Percentiles rank a stretch among this genome's conserved stretches.
Conservation (phyloP, 805 yeast species). For the Starmera pachycereana region DNA sequence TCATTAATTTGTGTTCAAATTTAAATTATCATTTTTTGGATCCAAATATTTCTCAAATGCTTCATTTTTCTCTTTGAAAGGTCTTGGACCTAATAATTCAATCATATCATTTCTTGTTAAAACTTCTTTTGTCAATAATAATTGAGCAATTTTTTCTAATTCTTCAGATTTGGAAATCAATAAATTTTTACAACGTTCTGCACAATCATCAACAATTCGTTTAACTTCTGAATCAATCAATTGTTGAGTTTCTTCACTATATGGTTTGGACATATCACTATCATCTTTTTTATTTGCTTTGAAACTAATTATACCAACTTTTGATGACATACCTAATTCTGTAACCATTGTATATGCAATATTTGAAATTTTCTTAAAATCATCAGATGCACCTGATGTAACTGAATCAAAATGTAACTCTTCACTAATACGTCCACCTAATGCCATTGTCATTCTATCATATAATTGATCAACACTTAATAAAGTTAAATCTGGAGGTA, state of each 20-base stretch:
- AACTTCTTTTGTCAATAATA: conserved; percentile 77
- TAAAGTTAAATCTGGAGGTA: conserved; percentile 87
- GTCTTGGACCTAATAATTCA: conserved; percentile 78
- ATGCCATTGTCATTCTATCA: conserved; percentile 92
- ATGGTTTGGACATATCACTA: conserved; percentile 70
- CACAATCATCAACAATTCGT: conserved; percentile 66
- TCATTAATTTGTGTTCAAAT: background rate
- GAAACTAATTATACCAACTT: conserved; percentile 61
- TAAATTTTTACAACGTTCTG: conserved; percentile 57
- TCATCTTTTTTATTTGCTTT: conserved; percentile 38
- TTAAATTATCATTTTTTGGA: background rate
- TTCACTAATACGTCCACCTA: conserved; percentile 96
- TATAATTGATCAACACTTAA: conserved; percentile 65
- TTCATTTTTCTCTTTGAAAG: conserved; percentile 82
- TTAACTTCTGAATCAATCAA: conserved; percentile 77
- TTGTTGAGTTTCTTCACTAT: conserved; percentile 77
- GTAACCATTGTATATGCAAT: conserved; percentile 94
- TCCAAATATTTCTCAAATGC: conserved; percentile 74
- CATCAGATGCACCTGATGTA: conserved; percentile 94
- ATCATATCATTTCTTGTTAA: conserved; percentile 93
- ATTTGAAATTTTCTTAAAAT: conserved; percentile 88
- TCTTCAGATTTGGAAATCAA: conserved; percentile 62
- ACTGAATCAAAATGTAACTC: conserved; percentile 88
- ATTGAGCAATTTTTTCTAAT: conserved; percentile 81
- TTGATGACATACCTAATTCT: conserved; percentile 80